Evolutionary conservation across 2,329 filamentous ascomycete genomes (phyloP).

Genomic region (Paecilomyces variotii): DNA sequence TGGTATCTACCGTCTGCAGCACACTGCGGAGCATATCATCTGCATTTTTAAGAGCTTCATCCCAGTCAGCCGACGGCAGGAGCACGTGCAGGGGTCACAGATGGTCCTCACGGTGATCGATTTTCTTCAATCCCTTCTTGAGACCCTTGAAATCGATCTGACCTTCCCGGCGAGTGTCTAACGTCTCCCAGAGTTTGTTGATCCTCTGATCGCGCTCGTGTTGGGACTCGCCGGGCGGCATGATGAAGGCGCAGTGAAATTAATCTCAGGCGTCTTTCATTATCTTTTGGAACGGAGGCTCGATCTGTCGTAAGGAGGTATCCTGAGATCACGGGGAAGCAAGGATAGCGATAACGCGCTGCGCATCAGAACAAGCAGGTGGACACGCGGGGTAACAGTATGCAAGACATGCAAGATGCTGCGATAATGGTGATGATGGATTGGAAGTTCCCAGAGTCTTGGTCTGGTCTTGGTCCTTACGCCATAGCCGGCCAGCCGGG

Average conservation of each 20-base stretch:
- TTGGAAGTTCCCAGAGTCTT: not conserved
- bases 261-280: conserved; percentile 41
- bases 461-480: conserved; percentile 12
- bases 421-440: not conserved
- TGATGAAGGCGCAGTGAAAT: conserved; percentile 29
- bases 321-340: conserved; percentile 13
- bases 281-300: conserved; percentile 26
- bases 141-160: conserved; percentile 78
- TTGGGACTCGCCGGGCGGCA: conserved; percentile 63
- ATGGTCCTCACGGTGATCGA: conserved; percentile 73
- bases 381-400: conserved; percentile 1
- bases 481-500: conserved; percentile 19
- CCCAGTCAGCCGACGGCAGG: conserved; percentile 9
- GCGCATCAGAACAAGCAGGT: conserved; percentile 17
- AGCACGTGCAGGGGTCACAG: conserved; percentile 13
- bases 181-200: conserved; percentile 71
- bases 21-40: conserved; percentile 75
- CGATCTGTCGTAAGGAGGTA: conserved; percentile 9
- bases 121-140: conserved; percentile 73
- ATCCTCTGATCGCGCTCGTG: conserved; percentile 74
- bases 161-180: conserved; percentile 69
- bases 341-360: conserved; percentile 10
- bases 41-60: conserved; percentile 75
- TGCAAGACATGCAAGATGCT: not conserved
- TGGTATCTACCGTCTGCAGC: conserved; percentile 73